phyloP scores from a whole-genome alignment of 345 rosid species.

The Brassica juncea region DNA sequence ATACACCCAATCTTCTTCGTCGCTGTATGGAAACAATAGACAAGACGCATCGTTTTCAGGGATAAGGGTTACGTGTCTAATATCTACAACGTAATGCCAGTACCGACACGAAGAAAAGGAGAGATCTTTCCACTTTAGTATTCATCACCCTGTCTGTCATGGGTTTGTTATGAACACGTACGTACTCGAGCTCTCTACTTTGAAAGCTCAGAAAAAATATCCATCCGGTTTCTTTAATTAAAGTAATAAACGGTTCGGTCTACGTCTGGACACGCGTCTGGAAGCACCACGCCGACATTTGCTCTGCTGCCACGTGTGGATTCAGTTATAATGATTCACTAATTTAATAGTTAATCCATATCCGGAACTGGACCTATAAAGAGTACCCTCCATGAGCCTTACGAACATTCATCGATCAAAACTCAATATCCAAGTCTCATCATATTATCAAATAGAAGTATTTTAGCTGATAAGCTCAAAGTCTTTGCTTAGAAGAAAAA shows the following conservation, averaged over 20 bases:
- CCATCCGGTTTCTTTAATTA: neutral
- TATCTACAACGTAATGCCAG: neutral
- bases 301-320: constrained; percentile 15
- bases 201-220: neutral
- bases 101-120: constrained; percentile 25
- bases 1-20: neutral
- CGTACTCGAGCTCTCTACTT: constrained; percentile 25
- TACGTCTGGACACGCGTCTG: neutral
- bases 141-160: constrained; percentile 21
- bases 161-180: constrained; percentile 26
- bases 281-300: neutral
- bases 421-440: constrained; percentile 4
- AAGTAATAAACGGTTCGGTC: neutral
- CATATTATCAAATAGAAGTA: neutral
- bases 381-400: neutral
- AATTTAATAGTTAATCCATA: constrained; percentile 17
- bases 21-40: neutral
- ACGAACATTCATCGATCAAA: constrained; percentile 22
- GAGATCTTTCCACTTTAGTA: constrained; percentile 15
- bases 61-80: constrained; percentile 14
- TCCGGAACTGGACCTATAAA: constrained; percentile 38
- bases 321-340: neutral
- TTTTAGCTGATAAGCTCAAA: neutral
- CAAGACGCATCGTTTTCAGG: constrained; percentile 12
- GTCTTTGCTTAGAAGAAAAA: constrained; percentile 24